Evolutionary conservation across 2,329 filamentous ascomycete genomes (phyloP).

Genomic region (Ophiostoma sp.): DNA sequence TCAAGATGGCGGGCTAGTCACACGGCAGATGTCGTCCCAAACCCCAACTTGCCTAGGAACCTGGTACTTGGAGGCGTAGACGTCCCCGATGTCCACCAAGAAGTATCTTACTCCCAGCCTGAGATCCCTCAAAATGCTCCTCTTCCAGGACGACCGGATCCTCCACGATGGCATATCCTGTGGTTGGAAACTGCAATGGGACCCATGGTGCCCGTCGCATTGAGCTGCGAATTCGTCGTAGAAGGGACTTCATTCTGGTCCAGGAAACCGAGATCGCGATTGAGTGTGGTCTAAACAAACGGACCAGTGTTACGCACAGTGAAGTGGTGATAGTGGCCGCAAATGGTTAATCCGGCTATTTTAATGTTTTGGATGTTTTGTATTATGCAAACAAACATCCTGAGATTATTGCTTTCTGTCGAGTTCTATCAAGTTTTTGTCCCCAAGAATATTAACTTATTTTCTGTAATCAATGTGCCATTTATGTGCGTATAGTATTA

Average conservation of each 20-base stretch:
- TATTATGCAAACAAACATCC: too few species aligned
- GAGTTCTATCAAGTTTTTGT: too few species aligned
- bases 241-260: neutral
- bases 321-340: too few species aligned
- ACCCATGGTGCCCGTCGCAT: neutral
- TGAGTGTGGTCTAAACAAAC: too few species aligned
- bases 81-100: neutral
- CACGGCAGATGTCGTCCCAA: neutral
- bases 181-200: neutral
- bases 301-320: too few species aligned
- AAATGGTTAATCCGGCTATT: too few species aligned
- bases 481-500: too few species aligned
- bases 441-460: too few species aligned
- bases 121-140: neutral
- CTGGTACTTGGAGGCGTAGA: neutral
- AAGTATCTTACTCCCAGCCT: neutral
- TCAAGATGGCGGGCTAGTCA: conserved; percentile 3
- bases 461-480: too few species aligned
- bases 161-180: neutral
- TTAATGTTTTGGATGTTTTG: too few species aligned
- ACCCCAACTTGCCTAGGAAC: conserved; percentile 1
- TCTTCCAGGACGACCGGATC: neutral
- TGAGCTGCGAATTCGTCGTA: neutral
- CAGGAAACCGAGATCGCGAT: too few species aligned
- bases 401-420: too few species aligned